Conservation (phyloP, 2,329 filamentous ascomycete genomes). For the Paracoccidioides lutzii region DNA sequence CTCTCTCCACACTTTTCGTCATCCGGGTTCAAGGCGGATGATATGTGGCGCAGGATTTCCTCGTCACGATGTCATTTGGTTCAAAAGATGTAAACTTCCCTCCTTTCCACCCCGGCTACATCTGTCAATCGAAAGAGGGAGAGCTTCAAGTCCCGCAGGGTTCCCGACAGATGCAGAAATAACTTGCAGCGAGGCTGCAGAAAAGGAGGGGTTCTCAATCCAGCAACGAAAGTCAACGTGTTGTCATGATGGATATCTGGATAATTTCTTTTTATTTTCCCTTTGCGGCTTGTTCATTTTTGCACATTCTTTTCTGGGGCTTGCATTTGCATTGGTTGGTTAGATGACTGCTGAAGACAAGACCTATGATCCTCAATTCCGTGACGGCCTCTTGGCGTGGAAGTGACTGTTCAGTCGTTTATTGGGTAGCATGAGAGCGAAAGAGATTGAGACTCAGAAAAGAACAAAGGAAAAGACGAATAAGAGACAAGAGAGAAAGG, state of each 20-base stretch:
- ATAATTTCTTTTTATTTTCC: background rate
- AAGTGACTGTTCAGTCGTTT: no score
- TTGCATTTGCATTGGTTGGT: background rate
- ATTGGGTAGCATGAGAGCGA: no score
- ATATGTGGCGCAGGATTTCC: background rate
- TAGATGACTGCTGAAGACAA: no score
- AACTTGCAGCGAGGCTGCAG: background rate
- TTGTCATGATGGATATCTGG: background rate
- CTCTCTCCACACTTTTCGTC: slow-evolving; percentile 2
- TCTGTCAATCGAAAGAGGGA: background rate
- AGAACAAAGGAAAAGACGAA: no score
- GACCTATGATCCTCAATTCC: no score
- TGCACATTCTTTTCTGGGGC: background rate
- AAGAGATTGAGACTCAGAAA: no score
- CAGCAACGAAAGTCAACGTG: background rate
- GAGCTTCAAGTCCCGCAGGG: no score
- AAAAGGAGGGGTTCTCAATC: background rate
- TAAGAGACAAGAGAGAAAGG: no score
- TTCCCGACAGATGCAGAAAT: background rate
- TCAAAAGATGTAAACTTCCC: background rate
- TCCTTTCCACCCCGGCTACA: background rate
- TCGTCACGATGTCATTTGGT: background rate
- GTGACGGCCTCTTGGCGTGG: no score
- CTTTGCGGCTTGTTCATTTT: background rate
- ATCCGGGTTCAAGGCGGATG: background rate